Conservation (phyloP, 352 stramenopile species). For the Phytophthora syringae region DNA sequence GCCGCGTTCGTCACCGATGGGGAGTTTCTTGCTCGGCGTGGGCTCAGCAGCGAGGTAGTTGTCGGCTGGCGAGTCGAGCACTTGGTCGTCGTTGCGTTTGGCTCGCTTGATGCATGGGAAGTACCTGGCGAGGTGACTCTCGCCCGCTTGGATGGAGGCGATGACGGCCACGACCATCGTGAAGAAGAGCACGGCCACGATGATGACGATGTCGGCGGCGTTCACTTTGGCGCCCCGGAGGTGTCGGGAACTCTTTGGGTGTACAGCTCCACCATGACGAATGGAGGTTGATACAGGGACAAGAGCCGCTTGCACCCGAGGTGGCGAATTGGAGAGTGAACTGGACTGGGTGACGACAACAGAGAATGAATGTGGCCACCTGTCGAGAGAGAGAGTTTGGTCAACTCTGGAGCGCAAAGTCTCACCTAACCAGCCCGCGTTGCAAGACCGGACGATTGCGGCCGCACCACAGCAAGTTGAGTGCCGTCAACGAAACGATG, state of each 20-base stretch:
- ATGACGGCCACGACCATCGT: constrained; percentile 47
- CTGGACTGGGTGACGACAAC: constrained; percentile 12
- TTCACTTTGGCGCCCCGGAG: constrained; percentile 43
- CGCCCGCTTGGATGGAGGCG: constrained; percentile 43
- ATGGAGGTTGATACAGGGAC: background rate
- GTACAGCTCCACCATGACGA: constrained; percentile 38
- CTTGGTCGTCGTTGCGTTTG: constrained; percentile 20
- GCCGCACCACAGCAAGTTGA: background rate
- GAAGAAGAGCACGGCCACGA: constrained; percentile 37
- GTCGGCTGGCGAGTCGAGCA: constrained; percentile 26
- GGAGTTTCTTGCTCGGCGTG: constrained; percentile 40
- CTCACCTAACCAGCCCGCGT: constrained; percentile 36
- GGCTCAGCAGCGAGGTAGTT: constrained; percentile 32
- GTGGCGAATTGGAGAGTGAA: constrained; percentile 34
- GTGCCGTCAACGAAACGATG: background rate
- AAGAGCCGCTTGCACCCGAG: constrained; percentile 7
- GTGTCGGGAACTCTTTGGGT: constrained; percentile 37
- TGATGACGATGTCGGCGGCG: constrained; percentile 41
- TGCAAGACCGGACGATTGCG: constrained; percentile 26
- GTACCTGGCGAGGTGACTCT: constrained; percentile 42
- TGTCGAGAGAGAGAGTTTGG: constrained; percentile 26
- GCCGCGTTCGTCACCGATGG: constrained; percentile 35
- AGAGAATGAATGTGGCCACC: constrained; percentile 14
- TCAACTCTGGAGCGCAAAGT: constrained; percentile 24
- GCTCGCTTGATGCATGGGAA: constrained; percentile 40